Conservation (phyloP, 352 stramenopile species). For the Phytophthora colocasiae region DNA sequence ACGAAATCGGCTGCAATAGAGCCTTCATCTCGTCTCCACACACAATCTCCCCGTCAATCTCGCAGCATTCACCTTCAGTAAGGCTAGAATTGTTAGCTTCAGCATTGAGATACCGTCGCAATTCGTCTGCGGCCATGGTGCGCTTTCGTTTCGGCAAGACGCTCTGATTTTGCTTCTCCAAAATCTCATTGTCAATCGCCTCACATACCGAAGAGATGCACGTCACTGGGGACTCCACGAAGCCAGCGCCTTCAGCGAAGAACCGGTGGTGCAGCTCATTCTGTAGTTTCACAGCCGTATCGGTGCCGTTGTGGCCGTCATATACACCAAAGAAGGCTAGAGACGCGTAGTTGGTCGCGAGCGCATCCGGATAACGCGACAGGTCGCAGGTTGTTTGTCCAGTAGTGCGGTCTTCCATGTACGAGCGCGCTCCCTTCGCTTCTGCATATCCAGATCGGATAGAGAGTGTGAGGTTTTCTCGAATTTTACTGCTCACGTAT, state of each 20-base stretch:
- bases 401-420: slow-evolving; percentile 89
- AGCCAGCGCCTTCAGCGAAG: slow-evolving; percentile 58
- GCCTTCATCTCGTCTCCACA: slow-evolving; percentile 53
- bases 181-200: slow-evolving; percentile 74
- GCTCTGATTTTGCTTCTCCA: slow-evolving; percentile 78
- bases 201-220: slow-evolving; percentile 71
- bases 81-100: slow-evolving; percentile 25
- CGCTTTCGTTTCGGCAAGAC: slow-evolving; percentile 73
- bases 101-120: slow-evolving; percentile 33
- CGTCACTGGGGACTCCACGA: slow-evolving; percentile 54
- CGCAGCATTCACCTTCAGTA: slow-evolving; percentile 46
- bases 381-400: slow-evolving; percentile 62
- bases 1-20: slow-evolving; percentile 82
- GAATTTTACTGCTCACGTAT: slow-evolving; percentile 90
- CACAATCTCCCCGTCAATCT: slow-evolving; percentile 45
- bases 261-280: slow-evolving; percentile 83
- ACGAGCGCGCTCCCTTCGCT: slow-evolving; percentile 83
- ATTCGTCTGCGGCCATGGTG: slow-evolving; percentile 50
- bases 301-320: slow-evolving; percentile 89
- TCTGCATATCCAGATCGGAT: slow-evolving; percentile 87
- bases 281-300: slow-evolving; percentile 80
- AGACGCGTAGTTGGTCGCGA: slow-evolving; percentile 51
- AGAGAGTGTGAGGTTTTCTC: slow-evolving; percentile 74
- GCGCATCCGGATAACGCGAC: slow-evolving; percentile 41
- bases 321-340: slow-evolving; percentile 88